These are phyloP conservation scores for Cyberlindnera maritima DNA, from an alignment of 805 yeast species.

Conservation along the genomic window DNA sequence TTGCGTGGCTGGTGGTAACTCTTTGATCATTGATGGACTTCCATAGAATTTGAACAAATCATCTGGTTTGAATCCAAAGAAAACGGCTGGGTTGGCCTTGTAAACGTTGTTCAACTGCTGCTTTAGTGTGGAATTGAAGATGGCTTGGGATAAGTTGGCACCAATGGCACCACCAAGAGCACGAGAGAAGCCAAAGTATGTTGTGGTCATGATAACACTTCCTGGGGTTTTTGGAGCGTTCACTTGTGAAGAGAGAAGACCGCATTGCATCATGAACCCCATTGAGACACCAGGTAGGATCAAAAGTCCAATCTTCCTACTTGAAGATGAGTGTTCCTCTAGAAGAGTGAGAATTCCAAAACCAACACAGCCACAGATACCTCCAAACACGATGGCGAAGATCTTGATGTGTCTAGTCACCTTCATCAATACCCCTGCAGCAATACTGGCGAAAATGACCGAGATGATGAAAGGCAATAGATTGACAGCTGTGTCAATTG, in stretches of 20 bases:
- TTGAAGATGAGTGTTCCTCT: conserved; percentile 27
- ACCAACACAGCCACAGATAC: conserved; percentile 31
- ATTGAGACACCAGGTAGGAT: conserved; percentile 38
- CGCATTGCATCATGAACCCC: conserved; percentile 28
- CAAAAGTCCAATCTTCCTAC: conserved; percentile 34
- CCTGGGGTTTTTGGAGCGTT: conserved; percentile 52
- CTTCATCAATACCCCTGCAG: conserved; percentile 30
- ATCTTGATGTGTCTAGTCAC: conserved; percentile 35
- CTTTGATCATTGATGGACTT: conserved; percentile 1
- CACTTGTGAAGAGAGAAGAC: conserved; percentile 37
- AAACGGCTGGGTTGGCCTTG: background rate
- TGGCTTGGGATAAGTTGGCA: conserved; percentile 40
- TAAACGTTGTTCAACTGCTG: conserved; percentile 1
- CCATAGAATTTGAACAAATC: background rate
- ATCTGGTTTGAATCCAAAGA: conserved; percentile 3
- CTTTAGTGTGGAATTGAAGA: conserved; percentile 31
- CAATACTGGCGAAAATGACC: conserved; percentile 11
- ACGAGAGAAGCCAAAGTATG: conserved; percentile 43
- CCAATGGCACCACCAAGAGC: conserved; percentile 46
- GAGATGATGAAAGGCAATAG: conserved; percentile 23
- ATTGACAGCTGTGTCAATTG: conserved; percentile 23
- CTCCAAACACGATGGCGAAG: conserved; percentile 29
- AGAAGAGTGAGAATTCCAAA: conserved; percentile 35
- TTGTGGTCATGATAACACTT: conserved; percentile 45
- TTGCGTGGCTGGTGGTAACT: conserved; percentile 4